Percentiles rank a stretch among this genome's conserved stretches.
Conservation (phyloP, 345 rosid species). For the Erysimum cheiranthoides region DNA sequence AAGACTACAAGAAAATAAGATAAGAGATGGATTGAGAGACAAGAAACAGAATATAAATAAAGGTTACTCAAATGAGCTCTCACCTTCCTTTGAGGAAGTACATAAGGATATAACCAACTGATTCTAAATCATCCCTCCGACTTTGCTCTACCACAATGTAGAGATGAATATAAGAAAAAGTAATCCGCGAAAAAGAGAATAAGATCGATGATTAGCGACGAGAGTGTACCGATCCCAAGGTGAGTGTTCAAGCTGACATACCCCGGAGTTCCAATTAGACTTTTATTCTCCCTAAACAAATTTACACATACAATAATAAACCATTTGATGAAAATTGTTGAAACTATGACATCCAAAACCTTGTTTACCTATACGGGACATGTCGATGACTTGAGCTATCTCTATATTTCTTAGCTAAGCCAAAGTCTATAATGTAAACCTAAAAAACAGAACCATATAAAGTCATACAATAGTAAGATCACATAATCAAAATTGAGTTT, state of each 20-base stretch:
- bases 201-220: not conserved
- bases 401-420: not conserved
- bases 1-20: not conserved
- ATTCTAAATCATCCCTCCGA: constrained; percentile 5
- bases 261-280: no score
- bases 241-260: not conserved
- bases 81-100: constrained; percentile 3
- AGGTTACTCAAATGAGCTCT: not conserved
- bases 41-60: not conserved
- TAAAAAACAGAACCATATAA: not conserved
- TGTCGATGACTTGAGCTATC: not conserved
- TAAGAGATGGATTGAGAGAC: not conserved
- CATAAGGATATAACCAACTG: not conserved
- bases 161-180: not conserved
- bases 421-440: not conserved
- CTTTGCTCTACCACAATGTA: not conserved
- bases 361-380: not conserved
- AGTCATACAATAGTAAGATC: not conserved
- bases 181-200: not conserved
- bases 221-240: not conserved
- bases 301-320: no score
- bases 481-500: not conserved
- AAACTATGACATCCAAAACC: no score
- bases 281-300: no score
- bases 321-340: no score